These are phyloP conservation scores for Citrus unshiu DNA, from an alignment of 345 rosid species.

Conservation along the genomic window DNA sequence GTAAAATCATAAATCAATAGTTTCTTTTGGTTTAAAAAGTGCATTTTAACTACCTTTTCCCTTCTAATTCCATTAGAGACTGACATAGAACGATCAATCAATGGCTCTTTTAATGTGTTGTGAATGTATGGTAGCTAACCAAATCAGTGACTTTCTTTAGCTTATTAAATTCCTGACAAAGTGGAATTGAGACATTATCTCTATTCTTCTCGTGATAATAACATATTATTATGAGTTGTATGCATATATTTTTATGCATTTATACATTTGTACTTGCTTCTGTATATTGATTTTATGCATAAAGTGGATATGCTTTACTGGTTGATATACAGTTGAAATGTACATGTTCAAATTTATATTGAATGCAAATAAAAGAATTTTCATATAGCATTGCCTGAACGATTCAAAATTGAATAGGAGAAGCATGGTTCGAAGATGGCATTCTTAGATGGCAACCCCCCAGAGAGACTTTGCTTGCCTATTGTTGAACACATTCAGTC, in stretches of 20 bases:
- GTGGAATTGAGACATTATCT: not conserved
- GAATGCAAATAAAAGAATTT: not conserved
- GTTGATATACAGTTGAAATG: not conserved
- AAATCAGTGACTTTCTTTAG: not conserved
- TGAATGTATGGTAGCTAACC: not conserved
- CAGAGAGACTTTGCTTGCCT: constrained; percentile 93
- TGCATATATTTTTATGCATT: not conserved
- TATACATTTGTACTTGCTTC: not conserved
- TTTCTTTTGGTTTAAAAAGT: not conserved
- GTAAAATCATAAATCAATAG: not conserved
- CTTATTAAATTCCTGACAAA: not conserved
- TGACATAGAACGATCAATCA: not conserved
- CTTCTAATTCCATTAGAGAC: not conserved
- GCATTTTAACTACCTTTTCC: not conserved
- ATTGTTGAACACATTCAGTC: constrained; percentile 70
- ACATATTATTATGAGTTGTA: not conserved
- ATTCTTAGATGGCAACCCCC: constrained; percentile 95
- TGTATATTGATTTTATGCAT: not conserved
- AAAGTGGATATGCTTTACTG: not conserved
- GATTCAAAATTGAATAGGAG: constrained; percentile 43
- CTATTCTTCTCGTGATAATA: not conserved
- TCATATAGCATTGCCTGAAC: not conserved
- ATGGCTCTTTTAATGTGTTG: not conserved
- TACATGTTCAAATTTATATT: not conserved
- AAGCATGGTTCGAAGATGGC: constrained; percentile 99